These are phyloP conservation scores for Zarea fungicola DNA, from an alignment of 2,329 filamentous ascomycete species.

Conservation along the genomic window DNA sequence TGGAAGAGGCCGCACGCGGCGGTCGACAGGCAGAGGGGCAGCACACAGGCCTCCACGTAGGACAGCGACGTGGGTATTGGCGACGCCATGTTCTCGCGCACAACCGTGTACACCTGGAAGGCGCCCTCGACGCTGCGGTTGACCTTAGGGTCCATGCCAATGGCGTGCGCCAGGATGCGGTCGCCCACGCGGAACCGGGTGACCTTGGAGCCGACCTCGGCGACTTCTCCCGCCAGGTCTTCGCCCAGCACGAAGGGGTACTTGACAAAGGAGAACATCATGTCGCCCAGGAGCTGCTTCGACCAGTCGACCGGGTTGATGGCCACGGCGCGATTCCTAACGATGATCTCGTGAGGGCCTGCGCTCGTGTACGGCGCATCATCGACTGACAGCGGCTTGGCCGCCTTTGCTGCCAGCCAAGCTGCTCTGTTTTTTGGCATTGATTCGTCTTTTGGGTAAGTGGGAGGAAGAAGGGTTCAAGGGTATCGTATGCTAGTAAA, in stretches of 20 bases:
- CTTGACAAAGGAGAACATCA: conserved; percentile 16
- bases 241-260: conserved; percentile 28
- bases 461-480: neutral
- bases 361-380: conserved; percentile 14
- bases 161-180: conserved; percentile 20
- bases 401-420: conserved; percentile 15
- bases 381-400: conserved; percentile 9
- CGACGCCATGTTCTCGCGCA: conserved; percentile 12
- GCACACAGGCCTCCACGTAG: conserved; percentile 16
- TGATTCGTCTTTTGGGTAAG: neutral
- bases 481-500: neutral
- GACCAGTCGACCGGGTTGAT: conserved; percentile 26
- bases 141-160: conserved; percentile 29
- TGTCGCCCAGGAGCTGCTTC: conserved; percentile 19
- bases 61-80: conserved; percentile 20
- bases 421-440: conserved; percentile 14
- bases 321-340: conserved; percentile 26
- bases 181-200: conserved; percentile 19
- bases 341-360: conserved; percentile 21
- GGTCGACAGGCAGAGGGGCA: conserved; percentile 23
- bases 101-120: conserved; percentile 21
- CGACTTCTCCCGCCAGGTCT: conserved; percentile 29
- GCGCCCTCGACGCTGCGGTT: conserved; percentile 22
- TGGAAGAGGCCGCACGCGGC: conserved; percentile 22
- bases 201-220: conserved; percentile 23